Evolutionary conservation across 2,329 filamentous ascomycete genomes (phyloP).

Genomic region (Phoma herbarum): DNA sequence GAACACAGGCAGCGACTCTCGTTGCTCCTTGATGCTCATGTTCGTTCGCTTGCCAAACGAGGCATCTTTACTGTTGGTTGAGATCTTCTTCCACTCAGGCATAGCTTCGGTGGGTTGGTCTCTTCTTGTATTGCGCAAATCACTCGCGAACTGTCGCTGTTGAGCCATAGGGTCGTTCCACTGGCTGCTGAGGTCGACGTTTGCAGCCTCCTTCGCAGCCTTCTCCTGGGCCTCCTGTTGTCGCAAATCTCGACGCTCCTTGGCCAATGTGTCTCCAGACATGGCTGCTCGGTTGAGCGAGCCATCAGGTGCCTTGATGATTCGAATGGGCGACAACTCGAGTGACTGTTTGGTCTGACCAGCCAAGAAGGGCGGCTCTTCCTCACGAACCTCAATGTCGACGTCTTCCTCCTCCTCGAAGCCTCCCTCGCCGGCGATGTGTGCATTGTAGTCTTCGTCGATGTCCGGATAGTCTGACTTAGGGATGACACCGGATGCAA

Average conservation of each 20-base stretch:
- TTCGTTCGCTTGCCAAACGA: constrained; percentile 85
- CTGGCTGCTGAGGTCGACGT: constrained; percentile 85
- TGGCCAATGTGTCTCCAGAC: constrained; percentile 86
- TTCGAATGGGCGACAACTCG: constrained; percentile 92
- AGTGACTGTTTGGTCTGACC: constrained; percentile 97
- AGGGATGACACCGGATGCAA: constrained; percentile 92
- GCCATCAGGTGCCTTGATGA: constrained; percentile 97
- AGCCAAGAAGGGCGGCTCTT: constrained; percentile 93
- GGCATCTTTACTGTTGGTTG: constrained; percentile 80
- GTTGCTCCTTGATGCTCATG: constrained; percentile 93
- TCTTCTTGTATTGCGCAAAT: constrained; percentile 73
- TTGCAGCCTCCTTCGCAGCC: constrained; percentile 74
- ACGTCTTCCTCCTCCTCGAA: constrained; percentile 96
- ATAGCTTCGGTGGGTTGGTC: constrained; percentile 71
- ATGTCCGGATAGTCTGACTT: constrained; percentile 94
- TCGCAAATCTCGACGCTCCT: constrained; percentile 86
- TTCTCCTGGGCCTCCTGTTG: constrained; percentile 87
- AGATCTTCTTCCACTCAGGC: constrained; percentile 91
- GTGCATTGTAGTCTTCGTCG: constrained; percentile 91
- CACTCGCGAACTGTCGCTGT: constrained; percentile 86
- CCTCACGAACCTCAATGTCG: constrained; percentile 95
- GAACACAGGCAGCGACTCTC: constrained; percentile 87
- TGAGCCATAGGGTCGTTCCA: constrained; percentile 99
- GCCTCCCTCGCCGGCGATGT: constrained; percentile 82
- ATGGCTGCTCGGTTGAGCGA: constrained; percentile 97